Conservation (phyloP, 805 yeast genomes). For the Lipomyces oligophaga region DNA sequence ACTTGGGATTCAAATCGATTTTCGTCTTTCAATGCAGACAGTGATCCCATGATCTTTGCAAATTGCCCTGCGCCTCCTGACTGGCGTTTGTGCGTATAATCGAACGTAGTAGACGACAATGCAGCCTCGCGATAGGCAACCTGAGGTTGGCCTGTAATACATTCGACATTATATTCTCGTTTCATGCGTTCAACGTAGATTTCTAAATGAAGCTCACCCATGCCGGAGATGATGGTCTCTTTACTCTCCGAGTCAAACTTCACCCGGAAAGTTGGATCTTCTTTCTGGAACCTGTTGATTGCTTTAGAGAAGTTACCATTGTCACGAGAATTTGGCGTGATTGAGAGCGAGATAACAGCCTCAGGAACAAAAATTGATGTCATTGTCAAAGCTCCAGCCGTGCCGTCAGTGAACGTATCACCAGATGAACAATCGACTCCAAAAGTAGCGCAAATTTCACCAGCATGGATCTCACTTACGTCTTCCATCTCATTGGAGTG, state of each 20-base stretch:
- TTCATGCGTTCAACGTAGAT: slow-evolving; percentile 97
- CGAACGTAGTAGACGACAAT: slow-evolving; percentile 67
- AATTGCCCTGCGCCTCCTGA: slow-evolving; percentile 99
- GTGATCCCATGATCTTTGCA: slow-evolving; percentile 88
- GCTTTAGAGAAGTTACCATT: slow-evolving; percentile 91
- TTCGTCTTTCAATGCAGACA: slow-evolving; percentile 46
- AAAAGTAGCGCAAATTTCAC: slow-evolving; percentile 98
- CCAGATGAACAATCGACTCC: slow-evolving; percentile 99
- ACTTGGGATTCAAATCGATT: slow-evolving; percentile 80
- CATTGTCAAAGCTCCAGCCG: slow-evolving; percentile 79
- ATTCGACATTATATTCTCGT: slow-evolving; percentile 94
- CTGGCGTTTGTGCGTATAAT: slow-evolving; percentile 95
- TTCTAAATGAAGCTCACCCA: slow-evolving; percentile 97
- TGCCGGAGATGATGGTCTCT: slow-evolving; percentile 92
- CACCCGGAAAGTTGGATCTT: slow-evolving; percentile 97
- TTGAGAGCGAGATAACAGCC: slow-evolving; percentile 91
- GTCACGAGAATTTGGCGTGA: slow-evolving; percentile 84
- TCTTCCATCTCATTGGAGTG: slow-evolving; percentile 99
- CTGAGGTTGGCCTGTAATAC: slow-evolving; percentile 95
- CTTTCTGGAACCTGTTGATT: slow-evolving; percentile 94
- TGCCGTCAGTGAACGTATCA: slow-evolving; percentile 90
- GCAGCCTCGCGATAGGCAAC: slow-evolving; percentile 97
- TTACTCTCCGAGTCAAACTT: slow-evolving; percentile 85
- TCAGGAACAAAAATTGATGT: slow-evolving; percentile 98
- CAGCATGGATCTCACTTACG: slow-evolving; percentile 90